These are phyloP conservation scores for Rubroboletus pulcherrimus DNA, from an alignment of 768 basidiomycete genomes.

Conservation along the genomic window DNA sequence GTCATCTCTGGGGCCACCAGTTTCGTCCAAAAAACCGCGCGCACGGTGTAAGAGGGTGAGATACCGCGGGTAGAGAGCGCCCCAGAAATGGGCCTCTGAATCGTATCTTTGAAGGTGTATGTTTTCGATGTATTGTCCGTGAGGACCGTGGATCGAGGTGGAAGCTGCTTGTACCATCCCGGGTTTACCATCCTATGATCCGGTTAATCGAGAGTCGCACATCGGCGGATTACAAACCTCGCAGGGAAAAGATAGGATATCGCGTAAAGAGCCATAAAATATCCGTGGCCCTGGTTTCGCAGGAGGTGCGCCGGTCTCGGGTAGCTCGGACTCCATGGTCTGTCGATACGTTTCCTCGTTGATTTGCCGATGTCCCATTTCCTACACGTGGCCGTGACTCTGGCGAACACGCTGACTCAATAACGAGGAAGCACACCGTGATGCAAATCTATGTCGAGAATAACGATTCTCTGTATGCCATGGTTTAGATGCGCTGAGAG, in stretches of 20 bases:
- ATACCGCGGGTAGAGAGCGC: constrained; percentile 53
- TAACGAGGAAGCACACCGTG: constrained; percentile 18
- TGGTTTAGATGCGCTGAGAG: constrained; percentile 73
- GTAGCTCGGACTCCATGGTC: constrained; percentile 49
- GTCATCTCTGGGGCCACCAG: constrained; percentile 61
- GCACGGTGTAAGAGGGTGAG: constrained; percentile 59
- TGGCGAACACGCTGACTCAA: neutral
- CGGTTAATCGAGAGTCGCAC: neutral
- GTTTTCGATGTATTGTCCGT: constrained; percentile 26
- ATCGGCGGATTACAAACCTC: constrained; percentile 48
- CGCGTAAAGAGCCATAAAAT: constrained; percentile 91
- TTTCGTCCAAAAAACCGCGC: constrained; percentile 62
- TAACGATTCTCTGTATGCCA: constrained; percentile 70
- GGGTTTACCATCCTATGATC: constrained; percentile 70
- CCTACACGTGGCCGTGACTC: constrained; percentile 40
- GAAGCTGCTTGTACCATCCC: constrained; percentile 43
- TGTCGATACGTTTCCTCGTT: constrained; percentile 83
- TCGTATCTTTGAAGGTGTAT: constrained; percentile 6
- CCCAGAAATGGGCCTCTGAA: neutral
- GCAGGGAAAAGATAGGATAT: constrained; percentile 88
- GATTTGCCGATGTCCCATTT: constrained; percentile 93
- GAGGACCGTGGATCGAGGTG: neutral
- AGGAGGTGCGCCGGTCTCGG: constrained; percentile 22
- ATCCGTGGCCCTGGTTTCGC: constrained; percentile 51
- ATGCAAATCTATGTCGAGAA: constrained; percentile 75